phyloP scores from a whole-genome alignment of 108 stramenopile genomes.

The Nitzschia sp. region DNA sequence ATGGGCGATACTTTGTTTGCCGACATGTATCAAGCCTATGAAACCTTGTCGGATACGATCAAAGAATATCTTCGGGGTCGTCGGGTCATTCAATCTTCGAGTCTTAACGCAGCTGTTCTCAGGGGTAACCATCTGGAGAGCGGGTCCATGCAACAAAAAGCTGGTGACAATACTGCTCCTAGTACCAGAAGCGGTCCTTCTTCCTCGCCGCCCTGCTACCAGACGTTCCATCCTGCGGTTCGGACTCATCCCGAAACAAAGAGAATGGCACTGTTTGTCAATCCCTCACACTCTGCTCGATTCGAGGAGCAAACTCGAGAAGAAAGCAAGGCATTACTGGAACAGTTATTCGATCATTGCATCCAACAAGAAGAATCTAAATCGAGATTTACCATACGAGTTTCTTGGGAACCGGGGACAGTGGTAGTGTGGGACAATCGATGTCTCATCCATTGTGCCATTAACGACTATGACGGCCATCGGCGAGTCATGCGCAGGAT shows the following conservation, averaged over 20 bases:
- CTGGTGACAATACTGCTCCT: neutral
- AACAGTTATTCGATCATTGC: conserved; percentile 4
- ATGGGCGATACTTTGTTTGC: conserved; percentile 9
- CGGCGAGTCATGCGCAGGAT: conserved; percentile 3
- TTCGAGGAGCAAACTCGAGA: conserved; percentile 5
- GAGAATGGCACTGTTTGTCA: conserved; percentile 3
- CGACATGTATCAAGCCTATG: conserved; percentile 4
- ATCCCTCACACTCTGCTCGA: neutral
- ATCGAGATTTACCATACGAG: conserved; percentile 1
- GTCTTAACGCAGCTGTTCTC: neutral
- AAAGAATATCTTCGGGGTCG: neutral
- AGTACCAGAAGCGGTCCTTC: neutral
- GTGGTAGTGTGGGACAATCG: conserved; percentile 9
- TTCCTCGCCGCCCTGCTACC: neutral
- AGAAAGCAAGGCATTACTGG: neutral
- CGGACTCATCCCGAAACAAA: neutral
- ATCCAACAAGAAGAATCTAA: neutral
- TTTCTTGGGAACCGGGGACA: neutral
- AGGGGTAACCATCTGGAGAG: neutral
- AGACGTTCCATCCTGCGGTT: neutral
- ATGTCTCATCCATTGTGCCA: conserved; percentile 1
- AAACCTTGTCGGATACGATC: neutral
- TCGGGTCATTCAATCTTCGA: conserved; percentile 1
- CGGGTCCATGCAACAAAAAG: neutral
- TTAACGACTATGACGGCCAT: neutral